These are phyloP conservation scores for Xylariomycetidae sp. DNA, from an alignment of 2,329 filamentous ascomycete species.

Conservation along the genomic window DNA sequence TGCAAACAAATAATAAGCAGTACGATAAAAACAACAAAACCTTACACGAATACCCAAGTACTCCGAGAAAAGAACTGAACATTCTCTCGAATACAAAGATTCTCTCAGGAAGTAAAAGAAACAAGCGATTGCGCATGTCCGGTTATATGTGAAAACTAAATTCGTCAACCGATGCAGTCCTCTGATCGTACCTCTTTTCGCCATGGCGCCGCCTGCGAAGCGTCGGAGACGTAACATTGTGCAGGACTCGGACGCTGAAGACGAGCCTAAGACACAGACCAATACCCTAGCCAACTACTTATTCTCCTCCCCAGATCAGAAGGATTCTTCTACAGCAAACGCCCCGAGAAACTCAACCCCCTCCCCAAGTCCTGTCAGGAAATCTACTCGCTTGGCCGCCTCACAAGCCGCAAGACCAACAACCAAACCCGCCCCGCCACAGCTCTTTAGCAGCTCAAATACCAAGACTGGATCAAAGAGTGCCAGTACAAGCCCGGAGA, in stretches of 20 bases:
- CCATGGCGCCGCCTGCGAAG: slow-evolving; percentile 55
- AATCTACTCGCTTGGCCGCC: slow-evolving; percentile 11
- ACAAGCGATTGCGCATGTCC: too few species aligned
- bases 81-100: too few species aligned
- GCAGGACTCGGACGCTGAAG: slow-evolving; percentile 46
- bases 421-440: slow-evolving; percentile 21
- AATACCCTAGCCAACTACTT: slow-evolving; percentile 51
- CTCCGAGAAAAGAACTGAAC: too few species aligned
- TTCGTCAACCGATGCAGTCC: too few species aligned
- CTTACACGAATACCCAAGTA: too few species aligned
- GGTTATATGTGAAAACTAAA: too few species aligned
- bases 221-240: slow-evolving; percentile 55
- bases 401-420: slow-evolving; percentile 17
- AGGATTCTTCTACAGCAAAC: slow-evolving; percentile 19
- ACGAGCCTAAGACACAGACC: slow-evolving; percentile 31
- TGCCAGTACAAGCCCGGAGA: slow-evolving; percentile 43
- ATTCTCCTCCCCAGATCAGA: slow-evolving; percentile 46
- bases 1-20: too few species aligned
- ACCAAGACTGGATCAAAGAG: slow-evolving; percentile 27
- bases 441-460: slow-evolving; percentile 15
- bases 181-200: slow-evolving; percentile 14
- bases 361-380: slow-evolving; percentile 23
- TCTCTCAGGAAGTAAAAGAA: too few species aligned
- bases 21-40: too few species aligned
- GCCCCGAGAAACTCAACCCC: slow-evolving; percentile 8